These are phyloP conservation scores for Crithidia expoeki DNA, from an alignment of 208 protist genomes.

Conservation along the genomic window DNA sequence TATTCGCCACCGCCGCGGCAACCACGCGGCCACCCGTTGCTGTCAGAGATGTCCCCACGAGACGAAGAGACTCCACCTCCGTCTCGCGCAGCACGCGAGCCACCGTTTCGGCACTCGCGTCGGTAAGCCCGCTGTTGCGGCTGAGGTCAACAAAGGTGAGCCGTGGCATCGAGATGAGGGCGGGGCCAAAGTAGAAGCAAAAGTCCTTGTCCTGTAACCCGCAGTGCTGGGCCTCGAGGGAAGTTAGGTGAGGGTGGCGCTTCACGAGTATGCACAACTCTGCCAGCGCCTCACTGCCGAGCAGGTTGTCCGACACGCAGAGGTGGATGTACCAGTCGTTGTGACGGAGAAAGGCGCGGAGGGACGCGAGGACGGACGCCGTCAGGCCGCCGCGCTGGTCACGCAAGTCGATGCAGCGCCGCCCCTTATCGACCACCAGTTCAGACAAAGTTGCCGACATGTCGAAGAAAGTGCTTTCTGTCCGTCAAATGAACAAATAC, in stretches of 20 bases:
- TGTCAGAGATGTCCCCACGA: slow-evolving; percentile 54
- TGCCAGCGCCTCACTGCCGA: slow-evolving; percentile 61
- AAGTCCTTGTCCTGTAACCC: slow-evolving; percentile 68
- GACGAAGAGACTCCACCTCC: slow-evolving; percentile 43
- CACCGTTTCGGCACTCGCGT: slow-evolving; percentile 44
- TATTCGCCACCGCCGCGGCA: slow-evolving; percentile 40
- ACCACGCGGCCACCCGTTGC: slow-evolving; percentile 46
- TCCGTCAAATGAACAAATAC: too few species aligned
- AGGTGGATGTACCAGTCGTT: slow-evolving; percentile 69
- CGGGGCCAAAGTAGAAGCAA: slow-evolving; percentile 52
- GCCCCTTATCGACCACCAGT: slow-evolving; percentile 12
- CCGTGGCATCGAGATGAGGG: slow-evolving; percentile 34
- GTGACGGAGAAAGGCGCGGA: slow-evolving; percentile 48
- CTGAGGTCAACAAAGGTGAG: slow-evolving; percentile 61
- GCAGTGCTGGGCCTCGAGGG: slow-evolving; percentile 59
- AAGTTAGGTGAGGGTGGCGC: slow-evolving; percentile 45
- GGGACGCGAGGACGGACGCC: slow-evolving; percentile 43
- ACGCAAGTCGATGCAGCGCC: slow-evolving; percentile 65
- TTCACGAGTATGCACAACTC: slow-evolving; percentile 72
- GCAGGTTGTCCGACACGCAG: slow-evolving; percentile 59
- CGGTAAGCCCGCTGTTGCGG: slow-evolving; percentile 68
- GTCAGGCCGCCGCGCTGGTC: slow-evolving; percentile 61
- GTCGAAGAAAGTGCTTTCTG: not conserved
- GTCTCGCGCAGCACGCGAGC: slow-evolving; percentile 42
- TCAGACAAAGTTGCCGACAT: slow-evolving; percentile 1